phyloP scores from a whole-genome alignment of 345 rosid genomes.

The Durio zibethinus region DNA sequence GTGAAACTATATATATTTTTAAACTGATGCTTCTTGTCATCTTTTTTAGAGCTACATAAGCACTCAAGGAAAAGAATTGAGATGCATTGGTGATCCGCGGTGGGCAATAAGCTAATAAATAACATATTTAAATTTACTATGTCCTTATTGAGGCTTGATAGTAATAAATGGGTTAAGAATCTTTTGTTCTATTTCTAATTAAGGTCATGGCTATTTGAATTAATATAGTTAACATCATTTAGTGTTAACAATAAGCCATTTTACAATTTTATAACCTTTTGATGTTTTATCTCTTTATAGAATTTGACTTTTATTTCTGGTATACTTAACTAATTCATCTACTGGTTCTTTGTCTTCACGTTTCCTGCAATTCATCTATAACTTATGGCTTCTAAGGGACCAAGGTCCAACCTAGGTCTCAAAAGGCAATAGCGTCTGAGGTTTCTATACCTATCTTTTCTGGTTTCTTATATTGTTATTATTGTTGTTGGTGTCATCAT shows the following conservation, averaged over 20 bases:
- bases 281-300: neutral
- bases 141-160: too few relatives aligned
- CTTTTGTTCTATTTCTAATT: neutral
- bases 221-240: neutral
- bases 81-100: too few relatives aligned
- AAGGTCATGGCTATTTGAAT: neutral
- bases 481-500: neutral
- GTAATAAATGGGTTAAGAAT: neutral
- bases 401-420: constrained; percentile 77
- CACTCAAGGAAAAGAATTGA: too few relatives aligned
- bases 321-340: neutral
- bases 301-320: neutral
- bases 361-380: constrained; percentile 8
- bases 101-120: neutral
- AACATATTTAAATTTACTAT: neutral
- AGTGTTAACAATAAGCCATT: neutral
- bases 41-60: too few relatives aligned
- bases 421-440: constrained; percentile 46
- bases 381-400: constrained; percentile 77
- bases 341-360: neutral
- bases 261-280: neutral
- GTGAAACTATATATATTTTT: too few relatives aligned
- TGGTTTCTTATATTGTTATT: neutral
- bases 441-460: neutral
- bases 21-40: too few relatives aligned